Conservation (phyloP, 140 eudicot genomes). For the Bidens hawaiensis region DNA sequence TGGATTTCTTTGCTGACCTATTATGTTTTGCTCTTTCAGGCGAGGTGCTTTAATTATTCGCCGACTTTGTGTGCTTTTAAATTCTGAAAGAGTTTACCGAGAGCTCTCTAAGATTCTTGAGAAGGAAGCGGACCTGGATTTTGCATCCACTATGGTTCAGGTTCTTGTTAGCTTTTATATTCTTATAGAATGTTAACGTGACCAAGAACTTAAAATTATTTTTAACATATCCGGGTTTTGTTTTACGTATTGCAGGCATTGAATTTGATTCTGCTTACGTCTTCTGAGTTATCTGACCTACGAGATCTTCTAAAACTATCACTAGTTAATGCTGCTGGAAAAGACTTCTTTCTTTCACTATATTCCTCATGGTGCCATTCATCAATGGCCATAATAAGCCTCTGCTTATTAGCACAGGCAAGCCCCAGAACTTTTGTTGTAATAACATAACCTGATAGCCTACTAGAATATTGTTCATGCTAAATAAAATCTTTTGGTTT, state of each 20-base stretch:
- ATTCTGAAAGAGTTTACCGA: slow-evolving; percentile 78
- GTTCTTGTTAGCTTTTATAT: slow-evolving; percentile 25
- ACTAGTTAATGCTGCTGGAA: slow-evolving; percentile 55
- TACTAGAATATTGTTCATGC: too few relatives aligned
- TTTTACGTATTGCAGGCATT: slow-evolving; percentile 66
- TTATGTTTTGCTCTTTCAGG: slow-evolving; percentile 34
- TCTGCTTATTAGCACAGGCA: slow-evolving; percentile 91
- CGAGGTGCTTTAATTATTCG: slow-evolving; percentile 87
- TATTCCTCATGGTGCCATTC: slow-evolving; percentile 95
- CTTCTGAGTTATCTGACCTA: slow-evolving; percentile 77
- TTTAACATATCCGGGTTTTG: too few relatives aligned
- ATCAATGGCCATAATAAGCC: slow-evolving; percentile 85
- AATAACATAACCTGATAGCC: slow-evolving; percentile 6
- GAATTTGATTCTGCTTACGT: slow-evolving; percentile 76
- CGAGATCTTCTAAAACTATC: slow-evolving; percentile 67
- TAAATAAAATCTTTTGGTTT: slow-evolving; percentile 4
- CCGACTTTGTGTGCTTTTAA: slow-evolving; percentile 78
- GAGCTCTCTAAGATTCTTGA: slow-evolving; percentile 72
- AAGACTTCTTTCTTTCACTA: slow-evolving; percentile 67
- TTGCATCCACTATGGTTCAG: slow-evolving; percentile 90
- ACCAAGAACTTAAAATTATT: too few relatives aligned
- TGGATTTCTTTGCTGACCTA: not conserved
- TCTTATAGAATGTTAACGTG: too few relatives aligned
- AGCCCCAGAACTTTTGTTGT: slow-evolving; percentile 8
- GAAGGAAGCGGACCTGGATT: slow-evolving; percentile 74